Conservation (phyloP, 306 rosid genomes). For the Malus domestica region DNA sequence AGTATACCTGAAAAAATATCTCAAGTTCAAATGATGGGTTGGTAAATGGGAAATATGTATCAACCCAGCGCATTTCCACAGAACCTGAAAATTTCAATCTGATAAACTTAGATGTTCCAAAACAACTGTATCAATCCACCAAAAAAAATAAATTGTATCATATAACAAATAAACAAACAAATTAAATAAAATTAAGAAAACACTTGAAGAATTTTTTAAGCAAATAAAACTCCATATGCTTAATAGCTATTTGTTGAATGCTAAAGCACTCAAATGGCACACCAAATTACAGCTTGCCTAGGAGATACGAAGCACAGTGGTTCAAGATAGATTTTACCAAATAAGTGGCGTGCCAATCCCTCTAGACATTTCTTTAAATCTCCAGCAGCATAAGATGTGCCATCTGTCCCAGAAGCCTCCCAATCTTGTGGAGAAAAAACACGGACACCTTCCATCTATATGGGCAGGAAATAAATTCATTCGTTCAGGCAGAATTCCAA, state of each 20-base stretch:
- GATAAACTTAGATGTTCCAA: not conserved
- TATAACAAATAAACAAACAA: not conserved
- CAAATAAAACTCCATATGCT: not conserved
- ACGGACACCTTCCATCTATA: slow-evolving; percentile 95
- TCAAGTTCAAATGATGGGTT: slow-evolving; percentile 95
- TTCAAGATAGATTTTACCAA: slow-evolving; percentile 49
- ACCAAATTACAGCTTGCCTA: not conserved
- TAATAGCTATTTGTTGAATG: not conserved
- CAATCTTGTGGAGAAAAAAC: slow-evolving; percentile 74
- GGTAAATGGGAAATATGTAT: slow-evolving; percentile 93
- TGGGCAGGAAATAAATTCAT: slow-evolving; percentile 9
- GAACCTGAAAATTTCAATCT: slow-evolving; percentile 47
- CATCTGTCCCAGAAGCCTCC: slow-evolving; percentile 68
- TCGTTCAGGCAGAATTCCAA: slow-evolving; percentile 5
- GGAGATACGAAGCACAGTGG: not conserved
- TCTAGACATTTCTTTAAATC: slow-evolving; percentile 92
- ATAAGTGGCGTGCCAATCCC: slow-evolving; percentile 87
- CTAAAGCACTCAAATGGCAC: not conserved
- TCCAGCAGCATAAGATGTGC: slow-evolving; percentile 65
- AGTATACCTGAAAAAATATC: slow-evolving; percentile 75
- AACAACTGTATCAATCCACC: not conserved
- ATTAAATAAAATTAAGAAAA: not conserved
- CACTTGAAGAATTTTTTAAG: not conserved
- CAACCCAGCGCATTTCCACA: slow-evolving; percentile 98
- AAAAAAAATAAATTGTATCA: not conserved